Base-by-base conservation (phyloP, 2,329 filamentous ascomycete genomes). In the Zymoseptoria passerinii region DNA sequence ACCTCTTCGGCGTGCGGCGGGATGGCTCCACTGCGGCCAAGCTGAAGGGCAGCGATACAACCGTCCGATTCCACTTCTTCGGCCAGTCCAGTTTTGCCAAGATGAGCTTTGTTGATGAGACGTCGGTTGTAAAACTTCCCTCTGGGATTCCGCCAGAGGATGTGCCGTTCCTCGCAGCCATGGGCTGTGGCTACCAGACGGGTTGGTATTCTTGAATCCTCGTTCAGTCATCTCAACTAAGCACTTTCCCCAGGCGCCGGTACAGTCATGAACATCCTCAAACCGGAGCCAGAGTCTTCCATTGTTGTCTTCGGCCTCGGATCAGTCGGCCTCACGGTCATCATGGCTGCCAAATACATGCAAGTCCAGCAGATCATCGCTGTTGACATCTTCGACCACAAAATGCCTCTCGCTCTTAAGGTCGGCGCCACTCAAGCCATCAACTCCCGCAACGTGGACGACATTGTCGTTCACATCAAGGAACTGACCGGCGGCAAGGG, bases 101-200 rank as follows among this genome's bases (percentile, higher is more conserved):
- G 52, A 49, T 27, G 9, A 62, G 55, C 50, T 63, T 59, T 44
- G 62, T 64, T 27, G 56, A 61, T 19, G 61, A 64, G 57, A 63
- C 55, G 8, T 60, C 48, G 40, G 53, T 63, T 35, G 62, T 63
- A 6, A 64, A 58, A 48, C 23, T 59, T 16, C 58, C 58, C 10
- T 54, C 58, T 16, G 55, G 35, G 6, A 55, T 62, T 16, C 20
- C 52, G 5, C 48, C 53, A 16, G 62, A 61, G 40, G 54, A 58
- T 13, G 49, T 61, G 13, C 57, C 58, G 18, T 57, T 60, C 49
- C 52, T 61, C 29, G 58, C 60, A 18, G 57, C 60, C 2, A 61
- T 64, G 62, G 62, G 62, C 3, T 64, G 62, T 60, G 62, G 62
- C 8, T 64, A 61, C 56, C 60, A 62, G 53, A 62, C 62, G 23